Conservation (phyloP, 352 stramenopile species). For the Elongisporangium anandrum region DNA sequence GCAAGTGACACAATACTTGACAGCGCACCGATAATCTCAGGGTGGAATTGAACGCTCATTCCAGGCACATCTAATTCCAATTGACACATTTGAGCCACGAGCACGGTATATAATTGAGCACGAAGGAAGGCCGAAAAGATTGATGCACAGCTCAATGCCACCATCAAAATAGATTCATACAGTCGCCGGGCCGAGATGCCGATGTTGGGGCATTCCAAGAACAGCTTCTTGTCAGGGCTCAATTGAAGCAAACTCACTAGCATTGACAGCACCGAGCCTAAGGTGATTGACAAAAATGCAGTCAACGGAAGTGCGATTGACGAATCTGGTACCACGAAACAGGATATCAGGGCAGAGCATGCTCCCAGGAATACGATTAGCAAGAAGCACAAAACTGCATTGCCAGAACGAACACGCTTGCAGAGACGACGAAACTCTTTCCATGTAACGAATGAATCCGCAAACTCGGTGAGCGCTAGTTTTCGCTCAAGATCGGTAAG, state of each 20-base stretch:
- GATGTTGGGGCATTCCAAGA: constrained; percentile 25
- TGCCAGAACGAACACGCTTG: constrained; percentile 20
- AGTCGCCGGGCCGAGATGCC: constrained; percentile 27
- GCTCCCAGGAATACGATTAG: constrained; percentile 23
- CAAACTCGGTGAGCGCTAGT: constrained; percentile 19
- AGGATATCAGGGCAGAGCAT: constrained; percentile 16
- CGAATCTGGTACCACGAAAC: constrained; percentile 17
- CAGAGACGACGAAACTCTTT: constrained; percentile 21
- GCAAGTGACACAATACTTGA: constrained; percentile 12
- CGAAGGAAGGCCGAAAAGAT: constrained; percentile 59
- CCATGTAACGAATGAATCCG: constrained; percentile 14
- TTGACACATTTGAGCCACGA: constrained; percentile 67
- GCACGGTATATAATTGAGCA: constrained; percentile 63
- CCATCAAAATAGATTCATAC: constrained; percentile 16
- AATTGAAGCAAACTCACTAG: constrained; percentile 40
- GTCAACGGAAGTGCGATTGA: constrained; percentile 32
- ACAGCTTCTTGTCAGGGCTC: constrained; percentile 26
- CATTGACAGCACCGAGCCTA: constrained; percentile 44
- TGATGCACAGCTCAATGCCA: constrained; percentile 34
- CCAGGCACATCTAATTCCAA: constrained; percentile 31
- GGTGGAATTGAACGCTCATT: constrained; percentile 26
- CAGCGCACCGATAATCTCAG: constrained; percentile 26
- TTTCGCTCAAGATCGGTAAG: constrained; percentile 25
- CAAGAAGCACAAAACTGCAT: constrained; percentile 18
- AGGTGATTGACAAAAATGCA: constrained; percentile 35